These are phyloP conservation scores for Juglanconis juglandina DNA, from an alignment of 2,329 filamentous ascomycete species.

Conservation along the genomic window DNA sequence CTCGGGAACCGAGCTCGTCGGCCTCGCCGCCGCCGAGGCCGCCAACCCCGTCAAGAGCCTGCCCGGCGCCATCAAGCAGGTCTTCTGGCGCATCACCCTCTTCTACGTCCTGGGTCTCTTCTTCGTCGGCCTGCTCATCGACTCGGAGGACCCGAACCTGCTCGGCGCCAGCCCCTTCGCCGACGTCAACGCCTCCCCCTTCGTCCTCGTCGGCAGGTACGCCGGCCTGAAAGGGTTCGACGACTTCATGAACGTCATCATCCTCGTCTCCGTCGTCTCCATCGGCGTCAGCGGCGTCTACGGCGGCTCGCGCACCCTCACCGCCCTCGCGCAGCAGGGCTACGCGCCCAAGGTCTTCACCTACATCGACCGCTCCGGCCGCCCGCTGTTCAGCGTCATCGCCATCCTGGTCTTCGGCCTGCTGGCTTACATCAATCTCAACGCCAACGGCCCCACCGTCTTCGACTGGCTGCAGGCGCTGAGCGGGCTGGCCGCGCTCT, in stretches of 20 bases:
- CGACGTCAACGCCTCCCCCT: conserved; percentile 48
- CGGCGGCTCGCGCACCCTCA: conserved; percentile 56
- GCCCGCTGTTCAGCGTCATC: conserved; percentile 50
- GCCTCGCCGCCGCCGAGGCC: conserved; percentile 69
- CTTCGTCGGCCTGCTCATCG: conserved; percentile 50
- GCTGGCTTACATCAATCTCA: conserved; percentile 48
- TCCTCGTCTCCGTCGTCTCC: conserved; percentile 55
- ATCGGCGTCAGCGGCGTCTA: conserved; percentile 59
- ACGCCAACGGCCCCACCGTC: conserved; percentile 43
- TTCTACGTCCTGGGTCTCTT: conserved; percentile 54
- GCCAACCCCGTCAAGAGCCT: conserved; percentile 68
- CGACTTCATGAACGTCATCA: conserved; percentile 57
- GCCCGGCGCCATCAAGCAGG: conserved; percentile 81
- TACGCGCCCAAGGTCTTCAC: conserved; percentile 54
- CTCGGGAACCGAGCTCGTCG: conserved; percentile 71
- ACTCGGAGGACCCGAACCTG: conserved; percentile 43
- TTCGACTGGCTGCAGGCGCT: conserved; percentile 66
- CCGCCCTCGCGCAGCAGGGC: conserved; percentile 56
- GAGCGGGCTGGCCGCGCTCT: conserved; percentile 62
- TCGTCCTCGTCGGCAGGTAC: conserved; percentile 55
- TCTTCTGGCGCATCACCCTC: conserved; percentile 55
- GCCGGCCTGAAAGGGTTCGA: conserved; percentile 51
- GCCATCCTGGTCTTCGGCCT: conserved; percentile 46
- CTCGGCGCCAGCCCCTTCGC: conserved; percentile 44
- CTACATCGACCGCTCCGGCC: conserved; percentile 56